Percentiles rank a stretch among this genome's conserved stretches.
phyloP scores from a whole-genome alignment of 2,329 filamentous ascomycete genomes.

The Aspergillus sp. region DNA sequence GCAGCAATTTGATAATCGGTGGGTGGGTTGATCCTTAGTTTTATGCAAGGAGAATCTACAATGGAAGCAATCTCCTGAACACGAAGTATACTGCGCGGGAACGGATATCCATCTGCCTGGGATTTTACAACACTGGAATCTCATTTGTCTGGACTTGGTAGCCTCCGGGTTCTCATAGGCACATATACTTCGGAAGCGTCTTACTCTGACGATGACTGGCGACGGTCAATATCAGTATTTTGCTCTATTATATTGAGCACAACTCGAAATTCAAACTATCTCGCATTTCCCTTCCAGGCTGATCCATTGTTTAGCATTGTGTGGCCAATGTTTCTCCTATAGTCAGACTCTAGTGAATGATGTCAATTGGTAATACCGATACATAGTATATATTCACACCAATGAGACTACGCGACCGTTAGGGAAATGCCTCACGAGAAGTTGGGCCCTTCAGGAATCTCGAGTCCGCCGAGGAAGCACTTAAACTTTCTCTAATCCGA shows the following conservation, averaged over 20 bases:
- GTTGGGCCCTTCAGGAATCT: background rate
- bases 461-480: background rate
- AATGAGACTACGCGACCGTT: background rate
- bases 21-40: background rate
- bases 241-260: background rate
- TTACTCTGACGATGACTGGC: background rate
- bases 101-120: background rate
- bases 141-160: background rate
- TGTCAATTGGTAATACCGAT: slow-evolving; percentile 7
- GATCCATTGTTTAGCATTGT: background rate
- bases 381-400: background rate
- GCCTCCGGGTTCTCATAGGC: background rate
- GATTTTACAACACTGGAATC: background rate
- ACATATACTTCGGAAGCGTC: background rate
- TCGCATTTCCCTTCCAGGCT: background rate
- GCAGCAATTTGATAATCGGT: background rate
- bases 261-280: background rate
- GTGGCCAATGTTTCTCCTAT: background rate
- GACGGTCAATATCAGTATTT: background rate
- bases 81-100: background rate
- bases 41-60: background rate
- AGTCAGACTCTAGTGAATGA: background rate
- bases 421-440: slow-evolving; percentile 1
- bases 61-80: background rate
- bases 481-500: background rate